Evolutionary conservation across 2,329 filamentous ascomycete genomes (phyloP), one percentile per base, ranked within the genome.

Genomic region (Akanthomyces lecanii): DNA sequence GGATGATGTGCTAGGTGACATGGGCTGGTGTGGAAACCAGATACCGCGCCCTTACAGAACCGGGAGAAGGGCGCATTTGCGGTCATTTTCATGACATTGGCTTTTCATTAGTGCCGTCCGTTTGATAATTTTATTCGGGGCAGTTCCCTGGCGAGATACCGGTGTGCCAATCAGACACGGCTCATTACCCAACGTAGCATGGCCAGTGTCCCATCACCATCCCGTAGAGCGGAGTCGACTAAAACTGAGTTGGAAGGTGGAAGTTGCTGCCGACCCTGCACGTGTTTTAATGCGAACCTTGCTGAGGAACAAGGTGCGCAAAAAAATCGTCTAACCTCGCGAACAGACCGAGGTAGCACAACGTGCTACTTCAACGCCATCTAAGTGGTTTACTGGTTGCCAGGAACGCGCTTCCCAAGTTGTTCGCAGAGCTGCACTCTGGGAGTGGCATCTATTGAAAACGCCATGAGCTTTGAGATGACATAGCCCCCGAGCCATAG

Each of bases 231-330:
- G 58, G 58, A 61, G 58, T 18, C 58, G n/a, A 61, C 58, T 61
- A 61, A 28, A 54, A 21, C 58, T 53, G 58, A 61, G 58, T 61
- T 53, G 58, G 58, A 52, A 61, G 58, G 58, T 61, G 38, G 5
- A 33, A 33, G 4, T 18, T 4, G 25, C 40, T 36, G 10, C 23
- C 21, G 5, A 18, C 28, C 21, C 48, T 16, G 16, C 58, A 52
- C 47, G 16, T 60, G 57, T 51, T 21, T 51, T 12, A 7, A 11
- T 5, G 7, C 4, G 21, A 14, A 28, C 21, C 0, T 25, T 28
- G 21, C 14, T 18, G 28, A n/a, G 21, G 40, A 30, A 18, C 3
- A n/a, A 23, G 21, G 7, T n/a, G 14, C 23, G 10, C 18, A 36
- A 18, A 56, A 44, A 25, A 60, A 42, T 8, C 7, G 36, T 7